Evolutionary conservation across 345 rosid genomes (phyloP), one percentile per base, ranked within the genome.

Genomic region (Dipteronia dyeriana): DNA sequence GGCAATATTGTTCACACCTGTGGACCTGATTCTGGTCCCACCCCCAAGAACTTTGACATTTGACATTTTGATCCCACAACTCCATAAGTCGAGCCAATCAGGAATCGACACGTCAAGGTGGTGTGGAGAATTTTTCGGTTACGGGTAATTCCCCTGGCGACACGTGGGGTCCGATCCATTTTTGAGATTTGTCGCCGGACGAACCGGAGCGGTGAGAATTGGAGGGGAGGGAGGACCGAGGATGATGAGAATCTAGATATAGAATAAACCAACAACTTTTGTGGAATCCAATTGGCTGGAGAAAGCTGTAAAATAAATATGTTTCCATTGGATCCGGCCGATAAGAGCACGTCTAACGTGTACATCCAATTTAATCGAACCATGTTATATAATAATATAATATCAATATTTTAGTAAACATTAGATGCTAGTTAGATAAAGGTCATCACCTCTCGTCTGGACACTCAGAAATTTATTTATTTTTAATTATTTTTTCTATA

Each of bases 1-100:
- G 38, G 38, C 38, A 34, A 34, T 47, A 2, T 3, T 5, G 74
- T 80, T 85, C 85, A 82, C 85, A 85, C 85, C 14, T 25, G 29
- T 3, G 2, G 68, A 71, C 76, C 45, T 61, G 7, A 5, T 54
- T 75, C 75, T 41, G 49, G 20, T 68, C 38, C 54, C 49, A 25
- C 73, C 75, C 75, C 41, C 59, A 63, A 26, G 26, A 26, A 26
- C 1, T 26, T 26, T 26, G 19, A 13, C 26, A 1, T 63, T 82
- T 54, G 70, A 79, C 78, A 38, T 43, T 31, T 34, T 13, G 60
- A 57, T 47, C 69, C 65, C 79, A 70, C 56, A 1, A 53, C 1
- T 14, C 13, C 8, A 12, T 22, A 8, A 4, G 1, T 10, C 23
- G 20, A 60, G 9, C 3, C 9, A 62, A 12, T 64, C 0, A 2